Conservation (phyloP, 305 asterid genomes). For the Solanum aculeatissimum region DNA sequence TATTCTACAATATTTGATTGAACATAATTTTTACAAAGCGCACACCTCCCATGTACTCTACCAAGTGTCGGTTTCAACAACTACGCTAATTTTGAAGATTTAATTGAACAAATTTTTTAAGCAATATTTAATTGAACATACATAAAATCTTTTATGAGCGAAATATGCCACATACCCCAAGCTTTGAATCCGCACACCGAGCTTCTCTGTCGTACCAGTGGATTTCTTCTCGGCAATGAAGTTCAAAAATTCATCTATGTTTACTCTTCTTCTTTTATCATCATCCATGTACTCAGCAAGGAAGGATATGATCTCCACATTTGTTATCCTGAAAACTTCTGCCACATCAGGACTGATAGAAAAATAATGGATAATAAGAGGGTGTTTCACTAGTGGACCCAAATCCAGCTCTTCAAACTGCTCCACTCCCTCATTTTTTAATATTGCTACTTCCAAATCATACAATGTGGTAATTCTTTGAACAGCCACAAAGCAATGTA, state of each 20-base stretch:
- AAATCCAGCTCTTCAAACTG: slow-evolving; percentile 72
- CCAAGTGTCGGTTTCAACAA: background rate
- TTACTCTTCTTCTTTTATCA: slow-evolving; percentile 28
- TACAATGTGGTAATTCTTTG: slow-evolving; percentile 62
- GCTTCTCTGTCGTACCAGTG: slow-evolving; percentile 42
- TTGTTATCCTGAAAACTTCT: slow-evolving; percentile 49
- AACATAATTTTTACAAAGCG: background rate
- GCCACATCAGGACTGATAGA: slow-evolving; percentile 40
- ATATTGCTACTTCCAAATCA: slow-evolving; percentile 72
- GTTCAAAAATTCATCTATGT: slow-evolving; percentile 51
- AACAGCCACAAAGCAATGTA: slow-evolving; percentile 85
- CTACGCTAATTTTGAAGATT: background rate
- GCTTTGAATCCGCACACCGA: slow-evolving; percentile 65
- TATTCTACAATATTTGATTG: background rate
- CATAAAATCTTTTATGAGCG: background rate
- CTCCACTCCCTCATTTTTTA: slow-evolving; percentile 66
- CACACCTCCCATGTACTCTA: background rate
- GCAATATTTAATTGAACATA: background rate
- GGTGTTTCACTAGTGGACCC: slow-evolving; percentile 82
- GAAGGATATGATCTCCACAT: slow-evolving; percentile 48
- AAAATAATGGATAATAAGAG: slow-evolving; percentile 65
- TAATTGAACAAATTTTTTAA: background rate
- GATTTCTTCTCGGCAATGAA: slow-evolving; percentile 53
- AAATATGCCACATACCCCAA: slow-evolving; percentile 44
- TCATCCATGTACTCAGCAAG: slow-evolving; percentile 53